Evolutionary conservation across 2,329 filamentous ascomycete species (phyloP), one percentile per base, ranked within the genome.

Genomic region (Sordariomycetes sp.): DNA sequence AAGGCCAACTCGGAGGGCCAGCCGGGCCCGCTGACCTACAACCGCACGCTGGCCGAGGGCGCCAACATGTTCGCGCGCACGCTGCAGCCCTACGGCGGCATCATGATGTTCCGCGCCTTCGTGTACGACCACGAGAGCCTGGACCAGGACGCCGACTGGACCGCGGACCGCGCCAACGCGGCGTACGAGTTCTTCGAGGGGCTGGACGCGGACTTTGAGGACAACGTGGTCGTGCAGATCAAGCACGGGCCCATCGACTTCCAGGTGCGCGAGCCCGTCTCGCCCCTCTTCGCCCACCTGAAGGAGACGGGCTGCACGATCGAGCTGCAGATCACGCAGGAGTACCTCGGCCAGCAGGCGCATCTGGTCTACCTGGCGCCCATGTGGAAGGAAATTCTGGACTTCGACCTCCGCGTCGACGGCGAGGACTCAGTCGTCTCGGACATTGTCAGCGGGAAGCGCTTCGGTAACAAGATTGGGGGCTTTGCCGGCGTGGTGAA

Each of bases 201-300:
- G 0, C 75, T 89, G 0, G 86, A 89, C 64, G 79, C 76, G 5
- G 68, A 83, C 60, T 89, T 89, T 59, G 82, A 86, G 24, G 81
- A 85, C 53, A 89, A 89, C 53, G 85, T 89, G 0, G 76, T 89
- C 0, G 76, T 89, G 2, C 86, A 90, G 66, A 84, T 89, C 69
- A 90, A 89, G 68, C 88, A 86, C 61, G 86, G 87, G 0, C 85
- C 86, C 0, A 89, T 89, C 60, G 86, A 89, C 65, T 89, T 89
- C 68, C 86, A 89, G 64, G 83, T 88, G 12, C 79, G 86, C 40
- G 86, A 89, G 66, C 82, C 86, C 1, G 70, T 77, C 1, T 87
- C 81, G 3, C 86, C 87, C 0, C 70, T 90, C 1, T 88, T 89
- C 61, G 77, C 77, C 1, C 71, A 78, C 55, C 65, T 81, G 16